Conservation (phyloP, 2,329 filamentous ascomycete genomes). For the Lithohypha guttulata region DNA sequence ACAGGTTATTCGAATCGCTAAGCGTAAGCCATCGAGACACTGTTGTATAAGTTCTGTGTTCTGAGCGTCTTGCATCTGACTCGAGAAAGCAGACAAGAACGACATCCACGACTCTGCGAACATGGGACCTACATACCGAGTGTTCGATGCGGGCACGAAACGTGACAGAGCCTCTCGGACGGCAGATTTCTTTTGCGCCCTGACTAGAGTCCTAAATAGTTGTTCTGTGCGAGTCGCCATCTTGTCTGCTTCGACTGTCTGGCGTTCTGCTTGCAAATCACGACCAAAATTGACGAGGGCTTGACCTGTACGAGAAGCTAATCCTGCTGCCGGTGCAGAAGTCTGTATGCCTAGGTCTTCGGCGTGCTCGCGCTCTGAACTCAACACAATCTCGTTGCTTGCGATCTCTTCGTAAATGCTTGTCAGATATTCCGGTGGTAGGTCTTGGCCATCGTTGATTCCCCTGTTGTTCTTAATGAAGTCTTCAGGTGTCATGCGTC, state of each 20-base stretch:
- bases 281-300: constrained; percentile 85
- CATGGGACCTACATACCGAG: constrained; percentile 94
- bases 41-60: constrained; percentile 85
- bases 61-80: constrained; percentile 83
- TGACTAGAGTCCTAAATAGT: constrained; percentile 84
- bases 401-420: constrained; percentile 88
- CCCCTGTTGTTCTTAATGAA: constrained; percentile 99
- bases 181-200: constrained; percentile 74
- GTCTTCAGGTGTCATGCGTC: constrained; percentile 88
- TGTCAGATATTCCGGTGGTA: constrained; percentile 83
- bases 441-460: constrained; percentile 90
- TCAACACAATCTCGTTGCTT: constrained; percentile 83
- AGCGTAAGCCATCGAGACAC: constrained; percentile 89
- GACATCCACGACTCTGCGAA: constrained; percentile 99
- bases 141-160: constrained; percentile 87
- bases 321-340: constrained; percentile 50
- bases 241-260: constrained; percentile 88
- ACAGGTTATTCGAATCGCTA: constrained; percentile 87
- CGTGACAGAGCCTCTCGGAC: constrained; percentile 54
- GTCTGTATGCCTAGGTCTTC: constrained; percentile 60
- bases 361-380: constrained; percentile 81
- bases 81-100: constrained; percentile 87
- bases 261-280: constrained; percentile 84
- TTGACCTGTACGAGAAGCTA: constrained; percentile 75
- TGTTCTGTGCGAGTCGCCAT: constrained; percentile 74